Conservation (phyloP, 2,329 filamentous ascomycete species). For the Botrytis elliptica region DNA sequence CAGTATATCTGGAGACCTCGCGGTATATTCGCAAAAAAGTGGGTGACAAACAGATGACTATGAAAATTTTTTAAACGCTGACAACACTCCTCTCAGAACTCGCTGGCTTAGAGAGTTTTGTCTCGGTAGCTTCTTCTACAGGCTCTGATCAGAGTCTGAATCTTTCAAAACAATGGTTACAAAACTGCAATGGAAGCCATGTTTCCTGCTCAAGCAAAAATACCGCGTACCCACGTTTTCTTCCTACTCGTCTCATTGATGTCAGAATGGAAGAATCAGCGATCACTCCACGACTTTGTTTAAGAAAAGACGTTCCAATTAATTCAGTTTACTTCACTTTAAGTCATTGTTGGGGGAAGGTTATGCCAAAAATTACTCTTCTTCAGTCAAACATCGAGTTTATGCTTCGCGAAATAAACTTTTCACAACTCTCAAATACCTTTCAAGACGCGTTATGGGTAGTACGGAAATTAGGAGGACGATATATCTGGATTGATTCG, state of each 20-base stretch:
- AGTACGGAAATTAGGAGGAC: neutral
- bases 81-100: accelerated
- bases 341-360: neutral
- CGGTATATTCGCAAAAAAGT: neutral
- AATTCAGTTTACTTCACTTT: neutral
- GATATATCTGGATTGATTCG: neutral
- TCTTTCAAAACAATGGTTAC: neutral
- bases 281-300: neutral
- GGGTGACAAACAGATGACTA: too few species aligned
- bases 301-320: neutral
- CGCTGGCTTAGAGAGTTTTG: neutral
- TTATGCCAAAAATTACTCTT: neutral
- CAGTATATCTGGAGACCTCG: neutral
- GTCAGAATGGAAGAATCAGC: neutral
- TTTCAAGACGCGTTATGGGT: neutral
- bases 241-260: neutral
- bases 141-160: neutral
- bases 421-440: neutral
- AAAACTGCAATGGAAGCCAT: neutral
- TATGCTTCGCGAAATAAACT: neutral
- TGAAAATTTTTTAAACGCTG: accelerated
- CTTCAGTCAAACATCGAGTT: neutral
- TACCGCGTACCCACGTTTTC: neutral
- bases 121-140: neutral
- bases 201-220: neutral